These are phyloP conservation scores for Papilionanthe hybrid DNA, from an alignment of 116 monocot species.

Conservation along the genomic window DNA sequence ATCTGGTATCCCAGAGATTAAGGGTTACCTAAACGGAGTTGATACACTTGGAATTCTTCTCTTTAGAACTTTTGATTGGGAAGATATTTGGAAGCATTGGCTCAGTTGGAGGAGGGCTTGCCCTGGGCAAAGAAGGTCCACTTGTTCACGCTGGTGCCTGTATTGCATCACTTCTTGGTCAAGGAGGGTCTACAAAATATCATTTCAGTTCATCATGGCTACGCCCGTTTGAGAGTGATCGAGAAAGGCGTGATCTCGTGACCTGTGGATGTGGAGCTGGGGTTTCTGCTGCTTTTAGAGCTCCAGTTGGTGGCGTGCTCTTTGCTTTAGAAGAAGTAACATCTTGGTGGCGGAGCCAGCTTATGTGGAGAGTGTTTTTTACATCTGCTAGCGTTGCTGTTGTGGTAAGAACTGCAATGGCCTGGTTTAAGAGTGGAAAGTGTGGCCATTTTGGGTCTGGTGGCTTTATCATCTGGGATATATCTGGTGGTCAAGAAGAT, in stretches of 20 bases:
- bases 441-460: constrained; percentile 99
- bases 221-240: constrained; percentile 84
- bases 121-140: constrained; percentile 97
- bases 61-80: constrained; percentile 92
- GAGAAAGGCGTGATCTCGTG: constrained; percentile 99
- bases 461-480: constrained; percentile 99
- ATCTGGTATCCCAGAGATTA: constrained; percentile 99
- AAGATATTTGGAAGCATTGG: constrained; percentile 99
- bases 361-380: constrained; percentile 99
- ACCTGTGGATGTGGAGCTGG: constrained; percentile 99
- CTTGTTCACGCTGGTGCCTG: constrained; percentile 99
- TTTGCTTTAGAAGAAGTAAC: constrained; percentile 99
- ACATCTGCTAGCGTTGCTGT: constrained; percentile 99
- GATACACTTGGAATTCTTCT: constrained; percentile 97
- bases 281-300: constrained; percentile 98
- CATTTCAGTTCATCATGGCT: constrained; percentile 83
- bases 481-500: constrained; percentile 98
- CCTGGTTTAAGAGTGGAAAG: constrained; percentile 93
- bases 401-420: constrained; percentile 91
- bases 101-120: constrained; percentile 97
- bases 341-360: constrained; percentile 99
- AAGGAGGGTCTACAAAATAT: constrained; percentile 94
- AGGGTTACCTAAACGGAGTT: constrained; percentile 99
- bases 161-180: constrained; percentile 94
- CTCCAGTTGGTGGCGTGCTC: constrained; percentile 97